Conservation (phyloP, 2,329 filamentous ascomycete species). For the Tolypocladium tropicale region DNA sequence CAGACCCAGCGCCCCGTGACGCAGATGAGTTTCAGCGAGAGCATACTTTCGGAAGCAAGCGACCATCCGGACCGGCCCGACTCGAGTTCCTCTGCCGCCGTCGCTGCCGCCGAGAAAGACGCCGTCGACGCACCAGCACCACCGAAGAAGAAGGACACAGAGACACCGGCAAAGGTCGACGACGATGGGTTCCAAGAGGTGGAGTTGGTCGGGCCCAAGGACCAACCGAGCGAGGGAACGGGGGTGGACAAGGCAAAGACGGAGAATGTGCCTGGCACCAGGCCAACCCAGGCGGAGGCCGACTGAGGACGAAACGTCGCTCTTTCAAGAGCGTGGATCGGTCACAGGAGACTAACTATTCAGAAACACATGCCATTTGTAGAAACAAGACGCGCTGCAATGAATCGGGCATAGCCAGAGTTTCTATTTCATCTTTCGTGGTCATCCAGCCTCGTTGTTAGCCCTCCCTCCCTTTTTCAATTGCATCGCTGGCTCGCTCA, state of each 20-base stretch:
- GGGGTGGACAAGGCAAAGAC: neutral
- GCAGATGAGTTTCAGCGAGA: conserved; percentile 34
- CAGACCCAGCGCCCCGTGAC: conserved; percentile 20
- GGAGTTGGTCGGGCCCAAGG: neutral
- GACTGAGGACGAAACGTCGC: neutral
- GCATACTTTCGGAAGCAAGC: conserved; percentile 30
- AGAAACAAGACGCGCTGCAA: neutral
- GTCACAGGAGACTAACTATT: neutral
- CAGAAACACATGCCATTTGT: neutral
- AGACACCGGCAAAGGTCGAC: neutral
- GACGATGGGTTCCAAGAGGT: neutral
- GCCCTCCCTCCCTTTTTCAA: too few relatives aligned
- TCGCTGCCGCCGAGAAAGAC: neutral
- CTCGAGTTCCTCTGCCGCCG: neutral
- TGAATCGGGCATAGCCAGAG: neutral
- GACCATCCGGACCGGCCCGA: conserved; percentile 13
- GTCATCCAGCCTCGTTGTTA: neutral
- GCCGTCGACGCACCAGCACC: neutral
- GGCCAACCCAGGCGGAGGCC: neutral
- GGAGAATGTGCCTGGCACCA: neutral
- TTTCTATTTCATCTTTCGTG: neutral
- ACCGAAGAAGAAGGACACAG: neutral
- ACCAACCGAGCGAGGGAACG: neutral
- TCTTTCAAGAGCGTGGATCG: neutral
- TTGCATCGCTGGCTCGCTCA: neutral